A percentile compares a stretch with the other conserved stretches of the same genome.
Evolutionary conservation across 441 rosid genomes (phyloP).

Genomic region (Mallotus repandus): DNA sequence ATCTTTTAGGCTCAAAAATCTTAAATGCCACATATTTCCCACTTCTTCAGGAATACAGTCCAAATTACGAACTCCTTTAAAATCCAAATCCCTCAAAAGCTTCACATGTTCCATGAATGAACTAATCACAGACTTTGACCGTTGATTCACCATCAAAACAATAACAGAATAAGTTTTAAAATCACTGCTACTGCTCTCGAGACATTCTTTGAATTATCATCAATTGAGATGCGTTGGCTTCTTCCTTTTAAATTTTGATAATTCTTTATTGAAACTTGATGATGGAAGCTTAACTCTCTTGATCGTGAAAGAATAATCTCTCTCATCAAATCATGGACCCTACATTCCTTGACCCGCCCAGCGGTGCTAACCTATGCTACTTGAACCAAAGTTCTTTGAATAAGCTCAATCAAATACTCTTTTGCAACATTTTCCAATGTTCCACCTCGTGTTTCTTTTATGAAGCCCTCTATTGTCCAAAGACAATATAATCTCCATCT

Average conservation of each 20-base stretch:
- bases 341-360: slow-evolving; percentile 21
- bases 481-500: too few relatives aligned
- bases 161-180: neutral
- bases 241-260: neutral
- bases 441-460: slow-evolving; percentile 19
- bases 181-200: too few relatives aligned
- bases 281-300: neutral
- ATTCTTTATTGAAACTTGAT: neutral
- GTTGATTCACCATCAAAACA: neutral
- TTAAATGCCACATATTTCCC: slow-evolving; percentile 16
- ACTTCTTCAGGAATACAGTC: neutral
- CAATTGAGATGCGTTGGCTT: neutral
- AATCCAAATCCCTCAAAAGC: slow-evolving; percentile 13
- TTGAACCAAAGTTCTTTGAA: slow-evolving; percentile 22
- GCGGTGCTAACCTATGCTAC: slow-evolving; percentile 8
- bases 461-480: slow-evolving; percentile 30
- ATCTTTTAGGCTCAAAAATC: neutral
- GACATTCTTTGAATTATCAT: neutral
- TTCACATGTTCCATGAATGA: neutral
- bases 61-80: neutral
- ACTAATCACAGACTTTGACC: slow-evolving; percentile 7
- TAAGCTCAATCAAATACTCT: slow-evolving; percentile 26
- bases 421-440: slow-evolving; percentile 23
- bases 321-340: slow-evolving; percentile 18
- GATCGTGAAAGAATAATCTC: slow-evolving; percentile 15